phyloP scores from a whole-genome alignment of 179 eudicot species.

The Carnegiea gigantea region DNA sequence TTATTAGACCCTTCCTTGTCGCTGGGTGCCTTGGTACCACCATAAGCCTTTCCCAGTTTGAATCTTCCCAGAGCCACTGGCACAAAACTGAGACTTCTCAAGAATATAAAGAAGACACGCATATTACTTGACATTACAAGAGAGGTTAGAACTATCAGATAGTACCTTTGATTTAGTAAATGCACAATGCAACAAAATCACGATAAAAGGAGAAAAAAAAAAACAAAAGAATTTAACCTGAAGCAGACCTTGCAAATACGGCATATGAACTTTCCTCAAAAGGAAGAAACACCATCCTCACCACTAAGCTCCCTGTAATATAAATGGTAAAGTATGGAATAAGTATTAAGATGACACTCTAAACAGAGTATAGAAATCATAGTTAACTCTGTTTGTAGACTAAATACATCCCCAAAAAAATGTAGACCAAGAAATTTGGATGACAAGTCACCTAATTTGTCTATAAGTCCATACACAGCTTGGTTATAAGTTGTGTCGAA shows the following conservation, averaged over 20 bases:
- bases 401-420: neutral
- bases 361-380: neutral
- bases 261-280: conserved; percentile 97
- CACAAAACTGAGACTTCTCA: neutral
- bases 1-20: neutral
- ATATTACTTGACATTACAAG: neutral
- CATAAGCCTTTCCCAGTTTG: neutral
- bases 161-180: neutral
- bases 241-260: conserved; percentile 94
- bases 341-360: neutral
- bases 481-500: conserved; percentile 96
- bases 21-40: neutral
- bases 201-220: conserved; percentile 15
- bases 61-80: neutral
- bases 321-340: conserved; percentile 4
- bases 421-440: conserved; percentile 12
- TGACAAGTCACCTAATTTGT: conserved; percentile 74
- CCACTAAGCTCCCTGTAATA: conserved; percentile 90
- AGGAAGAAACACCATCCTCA: conserved; percentile 93
- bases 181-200: neutral
- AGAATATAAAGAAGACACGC: neutral
- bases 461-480: conserved; percentile 98
- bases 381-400: neutral
- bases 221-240: conserved; percentile 63
- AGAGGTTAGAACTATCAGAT: neutral